A percentile compares a stretch with the other conserved stretches of the same genome.
Conservation (phyloP, 805 yeast genomes). For the Saitoella complicata region DNA sequence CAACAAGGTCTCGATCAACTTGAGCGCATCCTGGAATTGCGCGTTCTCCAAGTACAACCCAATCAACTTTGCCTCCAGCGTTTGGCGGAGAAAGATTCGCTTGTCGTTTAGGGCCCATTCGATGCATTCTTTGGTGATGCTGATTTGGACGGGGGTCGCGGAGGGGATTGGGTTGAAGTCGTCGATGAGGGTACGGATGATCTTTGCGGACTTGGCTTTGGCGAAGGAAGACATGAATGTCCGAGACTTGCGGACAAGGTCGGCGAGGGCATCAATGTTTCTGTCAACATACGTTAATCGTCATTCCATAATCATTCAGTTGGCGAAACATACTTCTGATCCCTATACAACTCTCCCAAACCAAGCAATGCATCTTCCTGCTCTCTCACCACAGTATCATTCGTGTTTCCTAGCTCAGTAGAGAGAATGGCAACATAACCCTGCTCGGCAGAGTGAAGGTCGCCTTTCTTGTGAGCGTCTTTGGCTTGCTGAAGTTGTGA, state of each 20-base stretch:
- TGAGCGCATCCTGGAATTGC: slow-evolving; percentile 51
- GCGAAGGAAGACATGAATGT: slow-evolving; percentile 63
- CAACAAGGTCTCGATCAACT: slow-evolving; percentile 53
- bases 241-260: slow-evolving; percentile 53
- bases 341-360: slow-evolving; percentile 56
- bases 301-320: background rate
- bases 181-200: slow-evolving; percentile 68
- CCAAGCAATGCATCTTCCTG: slow-evolving; percentile 60
- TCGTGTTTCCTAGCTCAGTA: slow-evolving; percentile 14
- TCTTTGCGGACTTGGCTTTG: slow-evolving; percentile 87
- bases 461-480: slow-evolving; percentile 32
- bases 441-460: slow-evolving; percentile 42
- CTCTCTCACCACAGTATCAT: slow-evolving; percentile 31
- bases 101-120: slow-evolving; percentile 76
- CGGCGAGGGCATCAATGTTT: slow-evolving; percentile 35
- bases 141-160: slow-evolving; percentile 53
- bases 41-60: slow-evolving; percentile 53
- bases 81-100: slow-evolving; percentile 76
- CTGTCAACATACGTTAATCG: slow-evolving; percentile 13
- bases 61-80: slow-evolving; percentile 70
- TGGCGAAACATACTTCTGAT: slow-evolving; percentile 16
- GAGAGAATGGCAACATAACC: slow-evolving; percentile 38
- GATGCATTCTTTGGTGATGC: slow-evolving; percentile 59
- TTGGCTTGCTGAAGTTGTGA: slow-evolving; percentile 33
- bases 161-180: slow-evolving; percentile 47